Conservation (phyloP, 2,329 filamentous ascomycete species). For the Penicillium hesseltinei region DNA sequence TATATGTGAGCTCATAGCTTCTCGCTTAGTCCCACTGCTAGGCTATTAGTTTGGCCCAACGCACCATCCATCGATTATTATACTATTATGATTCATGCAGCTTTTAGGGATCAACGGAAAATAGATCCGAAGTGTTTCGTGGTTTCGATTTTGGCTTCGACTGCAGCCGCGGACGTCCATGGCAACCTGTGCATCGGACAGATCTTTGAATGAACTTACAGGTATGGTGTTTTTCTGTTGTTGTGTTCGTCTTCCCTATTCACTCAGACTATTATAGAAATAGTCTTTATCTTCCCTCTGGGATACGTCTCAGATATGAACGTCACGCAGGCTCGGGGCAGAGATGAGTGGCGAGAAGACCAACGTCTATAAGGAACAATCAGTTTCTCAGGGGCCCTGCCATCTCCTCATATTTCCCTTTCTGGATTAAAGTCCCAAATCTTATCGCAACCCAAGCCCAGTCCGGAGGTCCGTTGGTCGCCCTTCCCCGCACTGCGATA, state of each 20-base stretch:
- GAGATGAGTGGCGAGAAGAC: not conserved
- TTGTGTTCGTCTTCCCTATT: not conserved
- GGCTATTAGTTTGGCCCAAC: not conserved
- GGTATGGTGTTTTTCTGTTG: too few relatives aligned
- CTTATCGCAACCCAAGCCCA: slow-evolving; percentile 7
- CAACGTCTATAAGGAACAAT: not conserved
- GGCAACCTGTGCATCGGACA: not conserved
- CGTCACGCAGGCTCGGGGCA: not conserved
- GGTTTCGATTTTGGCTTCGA: not conserved
- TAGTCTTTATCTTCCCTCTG: not conserved
- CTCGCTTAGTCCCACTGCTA: not conserved
- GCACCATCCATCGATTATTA: not conserved
- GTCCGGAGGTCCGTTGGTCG: not conserved
- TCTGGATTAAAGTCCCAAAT: slow-evolving; percentile 4
- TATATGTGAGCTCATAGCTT: not conserved
- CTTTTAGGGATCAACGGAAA: not conserved
- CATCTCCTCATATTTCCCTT: slow-evolving; percentile 19
- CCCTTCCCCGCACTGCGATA: slow-evolving; percentile 17
- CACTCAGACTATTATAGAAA: not conserved
- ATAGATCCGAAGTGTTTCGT: not conserved
- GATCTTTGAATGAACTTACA: not conserved
- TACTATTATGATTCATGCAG: not conserved
- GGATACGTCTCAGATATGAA: not conserved
- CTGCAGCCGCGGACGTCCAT: not conserved
- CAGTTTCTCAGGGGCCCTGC: not conserved